Evolutionary conservation across 108 stramenopile genomes (phyloP).

Genomic region (Asterionellopsis glacialis): DNA sequence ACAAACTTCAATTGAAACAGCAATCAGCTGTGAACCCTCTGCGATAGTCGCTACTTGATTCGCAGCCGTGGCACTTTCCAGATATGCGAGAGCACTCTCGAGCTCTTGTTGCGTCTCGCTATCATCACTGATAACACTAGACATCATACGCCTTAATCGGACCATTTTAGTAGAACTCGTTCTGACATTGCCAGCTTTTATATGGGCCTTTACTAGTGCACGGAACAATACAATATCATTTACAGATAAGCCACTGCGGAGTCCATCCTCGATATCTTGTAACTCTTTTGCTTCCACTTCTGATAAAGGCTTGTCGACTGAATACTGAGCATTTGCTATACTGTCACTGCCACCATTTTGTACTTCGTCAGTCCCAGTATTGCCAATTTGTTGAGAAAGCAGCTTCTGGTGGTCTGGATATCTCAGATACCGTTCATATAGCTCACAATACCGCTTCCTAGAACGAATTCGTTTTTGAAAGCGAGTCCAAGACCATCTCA

Average conservation of each 20-base stretch:
- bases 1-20: slow-evolving; percentile 27
- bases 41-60: slow-evolving; percentile 7
- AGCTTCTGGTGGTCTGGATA: no score
- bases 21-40: slow-evolving; percentile 10
- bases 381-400: no score
- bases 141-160: slow-evolving; percentile 12
- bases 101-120: slow-evolving; percentile 16
- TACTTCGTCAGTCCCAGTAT: no score
- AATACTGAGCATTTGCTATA: slow-evolving; percentile 1
- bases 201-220: slow-evolving; percentile 33
- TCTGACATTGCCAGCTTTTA: slow-evolving; percentile 1
- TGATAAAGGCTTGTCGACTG: slow-evolving; percentile 14
- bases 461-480: slow-evolving; percentile 25
- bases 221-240: slow-evolving; percentile 53
- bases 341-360: neutral
- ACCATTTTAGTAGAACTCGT: neutral
- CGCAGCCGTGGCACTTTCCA: slow-evolving; percentile 24
- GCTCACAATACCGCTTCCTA: slow-evolving; percentile 36
- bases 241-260: slow-evolving; percentile 38
- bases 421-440: slow-evolving; percentile 37
- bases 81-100: slow-evolving; percentile 22
- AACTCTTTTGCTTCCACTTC: slow-evolving; percentile 33
- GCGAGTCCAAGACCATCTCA: slow-evolving; percentile 51
- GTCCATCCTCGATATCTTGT: slow-evolving; percentile 47
- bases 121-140: slow-evolving; percentile 18